Evolutionary conservation across 495 filamentous ascomycete genomes (phyloP), one percentile per base, ranked within the genome.

Genomic region (Hypoxylon perforatum): DNA sequence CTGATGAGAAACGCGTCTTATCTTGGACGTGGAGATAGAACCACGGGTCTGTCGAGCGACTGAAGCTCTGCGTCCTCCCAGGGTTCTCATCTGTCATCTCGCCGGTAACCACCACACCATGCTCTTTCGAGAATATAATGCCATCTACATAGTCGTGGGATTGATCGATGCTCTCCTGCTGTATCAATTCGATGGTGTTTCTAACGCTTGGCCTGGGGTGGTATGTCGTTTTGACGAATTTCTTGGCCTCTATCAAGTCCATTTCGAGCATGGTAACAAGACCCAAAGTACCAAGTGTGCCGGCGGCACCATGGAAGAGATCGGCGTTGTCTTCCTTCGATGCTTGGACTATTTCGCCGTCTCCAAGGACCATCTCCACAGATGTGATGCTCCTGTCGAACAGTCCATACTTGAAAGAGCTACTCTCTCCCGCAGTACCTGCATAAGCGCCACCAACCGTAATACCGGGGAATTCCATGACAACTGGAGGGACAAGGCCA

Each of bases 391-490:
- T 86, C 9, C 69, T 42, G 42, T 87, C 80, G 61, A 88, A 88
- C 61, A 80, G 80, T 4, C 86, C 86, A 47, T 86, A 78, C 19
- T 78, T 76, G 68, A 87, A 87, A 4, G 78, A 81, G 49, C 75
- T 80, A 67, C 83, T 86, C 67, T 87, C 85, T 10, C 85, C 85
- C 3, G 80, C 78, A 2, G 84, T 85, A 3, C 85, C 85, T 3
- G 82, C 77, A 70, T 81, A 88, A 0, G 84, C 85, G 19, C 86
- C 85, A 15, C 86, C 86, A 0, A 81, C 85, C 4, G 86, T 88
- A 60, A 88, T 88, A 14, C 83, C 83, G 1, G 85, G 86, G 65
- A 88, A 85, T 58, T 85, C 83, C 81, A 84, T 84, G 0, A 86
- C 82, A 1, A 86, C 82, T 0, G 76, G 81, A 4, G 84, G 84